phyloP scores from a whole-genome alignment of 495 filamentous ascomycete genomes.

The Entonaema liquescens region DNA sequence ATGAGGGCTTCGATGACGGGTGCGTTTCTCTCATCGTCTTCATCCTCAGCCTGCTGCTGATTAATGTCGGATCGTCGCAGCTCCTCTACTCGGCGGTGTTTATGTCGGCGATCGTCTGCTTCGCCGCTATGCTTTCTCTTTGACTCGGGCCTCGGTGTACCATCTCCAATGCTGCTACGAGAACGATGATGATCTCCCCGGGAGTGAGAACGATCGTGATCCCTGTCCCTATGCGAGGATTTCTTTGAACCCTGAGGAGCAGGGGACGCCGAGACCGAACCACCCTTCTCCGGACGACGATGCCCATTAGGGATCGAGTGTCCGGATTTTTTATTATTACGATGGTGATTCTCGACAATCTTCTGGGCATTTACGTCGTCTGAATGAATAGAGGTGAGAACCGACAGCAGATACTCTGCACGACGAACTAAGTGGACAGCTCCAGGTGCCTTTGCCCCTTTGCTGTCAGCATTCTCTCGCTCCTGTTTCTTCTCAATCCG shows the following conservation, averaged over 20 bases:
- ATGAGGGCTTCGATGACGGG: slow-evolving; percentile 55
- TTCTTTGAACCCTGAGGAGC: slow-evolving; percentile 59
- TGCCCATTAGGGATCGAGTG: slow-evolving; percentile 55
- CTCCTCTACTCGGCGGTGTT: slow-evolving; percentile 50
- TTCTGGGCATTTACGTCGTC: slow-evolving; percentile 76
- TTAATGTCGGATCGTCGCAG: slow-evolving; percentile 38
- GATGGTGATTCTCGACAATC: slow-evolving; percentile 87
- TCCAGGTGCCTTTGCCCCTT: slow-evolving; percentile 87
- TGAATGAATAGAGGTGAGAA: slow-evolving; percentile 80
- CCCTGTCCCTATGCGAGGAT: slow-evolving; percentile 50
- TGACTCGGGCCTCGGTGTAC: slow-evolving; percentile 53
- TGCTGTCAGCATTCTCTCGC: slow-evolving; percentile 77
- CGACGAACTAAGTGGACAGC: slow-evolving; percentile 95
- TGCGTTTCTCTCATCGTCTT: slow-evolving; percentile 53
- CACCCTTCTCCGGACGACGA: slow-evolving; percentile 58
- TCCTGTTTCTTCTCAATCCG: slow-evolving; percentile 97
- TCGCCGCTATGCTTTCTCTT: slow-evolving; percentile 57
- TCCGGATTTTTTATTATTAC: slow-evolving; percentile 74
- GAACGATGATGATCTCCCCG: slow-evolving; percentile 58
- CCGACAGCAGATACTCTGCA: slow-evolving; percentile 91
- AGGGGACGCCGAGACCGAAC: slow-evolving; percentile 67
- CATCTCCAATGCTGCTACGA: slow-evolving; percentile 56
- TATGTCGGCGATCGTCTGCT: slow-evolving; percentile 47
- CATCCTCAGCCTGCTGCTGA: slow-evolving; percentile 48
- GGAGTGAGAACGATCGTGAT: slow-evolving; percentile 51